Evolutionary conservation across 2,329 filamentous ascomycete genomes (phyloP).

Genomic region (Cercospora brassicicola): DNA sequence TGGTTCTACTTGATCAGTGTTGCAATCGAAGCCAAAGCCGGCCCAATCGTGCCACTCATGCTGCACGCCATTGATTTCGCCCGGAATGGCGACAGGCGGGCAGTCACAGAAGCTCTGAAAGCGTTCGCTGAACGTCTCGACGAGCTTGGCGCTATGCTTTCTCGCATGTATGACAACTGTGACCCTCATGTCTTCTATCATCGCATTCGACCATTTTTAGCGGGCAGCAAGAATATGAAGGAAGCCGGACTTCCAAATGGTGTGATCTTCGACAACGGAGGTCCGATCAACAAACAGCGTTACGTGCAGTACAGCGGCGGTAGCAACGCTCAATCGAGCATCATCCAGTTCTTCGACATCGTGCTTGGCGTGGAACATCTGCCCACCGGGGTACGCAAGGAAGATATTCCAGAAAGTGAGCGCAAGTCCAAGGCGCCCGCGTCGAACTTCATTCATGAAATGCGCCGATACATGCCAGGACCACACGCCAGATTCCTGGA

Average conservation of each 20-base stretch:
- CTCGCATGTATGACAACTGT: slow-evolving; percentile 92
- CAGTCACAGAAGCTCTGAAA: slow-evolving; percentile 74
- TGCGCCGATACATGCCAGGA: slow-evolving; percentile 96
- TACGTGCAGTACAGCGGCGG: slow-evolving; percentile 89
- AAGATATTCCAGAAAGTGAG: slow-evolving; percentile 43
- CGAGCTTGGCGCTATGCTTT: slow-evolving; percentile 74
- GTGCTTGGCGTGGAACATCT: slow-evolving; percentile 85
- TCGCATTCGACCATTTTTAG: slow-evolving; percentile 91
- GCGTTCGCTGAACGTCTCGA: slow-evolving; percentile 84
- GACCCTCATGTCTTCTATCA: slow-evolving; percentile 94
- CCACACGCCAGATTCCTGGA: slow-evolving; percentile 85
- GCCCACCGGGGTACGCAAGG: slow-evolving; percentile 72
- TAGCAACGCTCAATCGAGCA: slow-evolving; percentile 93
- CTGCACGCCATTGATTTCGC: slow-evolving; percentile 81
- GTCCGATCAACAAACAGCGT: slow-evolving; percentile 51
- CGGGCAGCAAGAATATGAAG: slow-evolving; percentile 95
- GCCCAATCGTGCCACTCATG: slow-evolving; percentile 84
- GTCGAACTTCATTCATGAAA: slow-evolving; percentile 89
- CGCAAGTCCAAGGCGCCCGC: slow-evolving; percentile 48
- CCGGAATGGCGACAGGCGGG: slow-evolving; percentile 65
- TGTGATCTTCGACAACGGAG: slow-evolving; percentile 77
- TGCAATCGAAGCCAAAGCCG: slow-evolving; percentile 90
- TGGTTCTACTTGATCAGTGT: slow-evolving; percentile 98
- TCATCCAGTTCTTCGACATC: slow-evolving; percentile 97
- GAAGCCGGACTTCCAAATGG: slow-evolving; percentile 88